Conservation (phyloP, 2,329 filamentous ascomycete species). For the Niveomyces coronatus region DNA sequence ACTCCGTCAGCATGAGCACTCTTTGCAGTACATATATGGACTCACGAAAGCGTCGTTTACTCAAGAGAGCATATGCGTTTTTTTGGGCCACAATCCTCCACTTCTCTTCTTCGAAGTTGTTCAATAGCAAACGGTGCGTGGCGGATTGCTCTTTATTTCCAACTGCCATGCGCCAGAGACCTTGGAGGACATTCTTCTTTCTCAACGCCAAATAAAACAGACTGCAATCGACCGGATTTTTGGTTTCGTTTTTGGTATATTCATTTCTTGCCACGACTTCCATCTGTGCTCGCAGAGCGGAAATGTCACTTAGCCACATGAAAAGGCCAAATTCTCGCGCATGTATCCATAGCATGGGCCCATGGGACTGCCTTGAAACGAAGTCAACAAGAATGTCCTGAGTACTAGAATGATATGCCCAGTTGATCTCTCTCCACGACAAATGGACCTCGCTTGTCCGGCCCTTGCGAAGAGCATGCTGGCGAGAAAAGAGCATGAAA, state of each 20-base stretch:
- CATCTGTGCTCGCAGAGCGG: constrained; percentile 64
- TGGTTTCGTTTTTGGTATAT: constrained; percentile 78
- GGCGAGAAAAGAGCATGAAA: constrained; percentile 79
- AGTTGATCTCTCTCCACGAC: constrained; percentile 70
- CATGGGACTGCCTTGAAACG: constrained; percentile 68
- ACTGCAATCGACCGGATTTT: constrained; percentile 84
- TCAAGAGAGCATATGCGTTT: constrained; percentile 91
- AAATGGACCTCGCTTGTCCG: constrained; percentile 56
- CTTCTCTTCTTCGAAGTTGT: constrained; percentile 78
- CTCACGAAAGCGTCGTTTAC: constrained; percentile 75
- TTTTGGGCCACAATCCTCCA: constrained; percentile 89
- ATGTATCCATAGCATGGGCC: constrained; percentile 72
- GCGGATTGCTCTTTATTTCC: constrained; percentile 80
- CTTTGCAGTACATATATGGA: background rate
- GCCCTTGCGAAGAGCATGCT: constrained; percentile 61
- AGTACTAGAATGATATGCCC: constrained; percentile 74
- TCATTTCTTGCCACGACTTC: constrained; percentile 88
- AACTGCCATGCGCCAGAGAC: constrained; percentile 86
- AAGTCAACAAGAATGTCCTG: constrained; percentile 87
- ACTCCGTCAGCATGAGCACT: constrained; percentile 18
- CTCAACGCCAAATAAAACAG: constrained; percentile 82
- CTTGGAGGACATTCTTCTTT: constrained; percentile 84
- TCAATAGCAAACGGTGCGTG: constrained; percentile 71
- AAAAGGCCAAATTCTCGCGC: constrained; percentile 83
- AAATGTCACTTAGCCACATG: constrained; percentile 80